Percentiles rank a stretch among this genome's conserved stretches.
Evolutionary conservation across 2,329 filamentous ascomycete genomes (phyloP).

Genomic region (Epichloe scottii): DNA sequence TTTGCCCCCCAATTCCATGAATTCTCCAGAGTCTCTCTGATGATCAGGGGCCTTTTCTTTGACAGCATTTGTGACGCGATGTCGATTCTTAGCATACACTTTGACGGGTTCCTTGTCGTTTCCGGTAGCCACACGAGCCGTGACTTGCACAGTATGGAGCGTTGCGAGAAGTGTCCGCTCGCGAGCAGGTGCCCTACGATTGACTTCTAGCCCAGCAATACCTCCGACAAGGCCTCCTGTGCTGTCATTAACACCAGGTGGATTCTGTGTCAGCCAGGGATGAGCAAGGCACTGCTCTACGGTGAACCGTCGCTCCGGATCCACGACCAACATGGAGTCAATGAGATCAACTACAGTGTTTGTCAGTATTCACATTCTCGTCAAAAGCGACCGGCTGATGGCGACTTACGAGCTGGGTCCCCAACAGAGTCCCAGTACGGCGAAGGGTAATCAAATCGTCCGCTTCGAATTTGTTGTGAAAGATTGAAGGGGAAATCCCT

Average conservation of each 20-base stretch:
- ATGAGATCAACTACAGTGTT: conserved; percentile 58
- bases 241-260: conserved; percentile 60
- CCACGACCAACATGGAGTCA: conserved; percentile 84
- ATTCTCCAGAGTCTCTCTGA: conserved; percentile 58
- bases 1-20: conserved; percentile 73
- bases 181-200: conserved; percentile 63
- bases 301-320: conserved; percentile 70
- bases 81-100: conserved; percentile 60
- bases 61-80: conserved; percentile 21
- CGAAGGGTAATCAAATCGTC: conserved; percentile 85
- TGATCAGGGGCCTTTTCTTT: conserved; percentile 57
- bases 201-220: conserved; percentile 70
- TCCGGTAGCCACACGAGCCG: conserved; percentile 40
- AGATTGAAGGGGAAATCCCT: conserved; percentile 74
- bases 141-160: conserved; percentile 59
- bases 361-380: not conserved
- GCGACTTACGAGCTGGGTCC: conserved; percentile 53
- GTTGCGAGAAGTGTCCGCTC: conserved; percentile 77
- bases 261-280: conserved; percentile 66
- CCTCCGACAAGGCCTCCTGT: conserved; percentile 88
- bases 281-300: conserved; percentile 86
- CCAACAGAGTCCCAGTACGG: conserved; percentile 66
- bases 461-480: conserved; percentile 79
- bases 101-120: conserved; percentile 51
- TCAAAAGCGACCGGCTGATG: too few species aligned